Percentiles rank a stretch among this genome's conserved stretches.
phyloP scores from a whole-genome alignment of 2,329 filamentous ascomycete genomes.

The Camptophora hylomeconis region DNA sequence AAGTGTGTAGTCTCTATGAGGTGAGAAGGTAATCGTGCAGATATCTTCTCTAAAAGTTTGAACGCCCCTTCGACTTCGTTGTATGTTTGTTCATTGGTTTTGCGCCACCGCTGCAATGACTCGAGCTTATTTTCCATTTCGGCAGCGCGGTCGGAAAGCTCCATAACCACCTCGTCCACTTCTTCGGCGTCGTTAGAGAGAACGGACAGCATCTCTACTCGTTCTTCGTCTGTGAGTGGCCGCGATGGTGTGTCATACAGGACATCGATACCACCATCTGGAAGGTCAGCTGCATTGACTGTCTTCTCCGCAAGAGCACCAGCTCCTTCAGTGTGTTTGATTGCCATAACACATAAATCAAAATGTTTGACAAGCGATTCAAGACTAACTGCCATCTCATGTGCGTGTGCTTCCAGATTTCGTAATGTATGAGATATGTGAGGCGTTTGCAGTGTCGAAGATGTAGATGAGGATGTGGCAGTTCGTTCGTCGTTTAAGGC shows the following conservation, averaged over 20 bases:
- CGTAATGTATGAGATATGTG: constrained; percentile 43
- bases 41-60: constrained; percentile 53
- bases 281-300: constrained; percentile 38
- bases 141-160: constrained; percentile 60
- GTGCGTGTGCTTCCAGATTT: constrained; percentile 58
- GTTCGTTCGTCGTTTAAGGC: constrained; percentile 29
- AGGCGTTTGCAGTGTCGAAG: constrained; percentile 23
- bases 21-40: constrained; percentile 45
- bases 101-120: constrained; percentile 50
- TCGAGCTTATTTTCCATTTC: constrained; percentile 64
- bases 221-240: constrained; percentile 62
- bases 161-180: constrained; percentile 48
- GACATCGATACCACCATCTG: constrained; percentile 30
- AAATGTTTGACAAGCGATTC: constrained; percentile 77
- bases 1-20: constrained; percentile 35
- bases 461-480: constrained; percentile 15
- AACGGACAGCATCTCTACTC: constrained; percentile 70
- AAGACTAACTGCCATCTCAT: constrained; percentile 69
- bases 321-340: constrained; percentile 77
- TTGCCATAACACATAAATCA: constrained; percentile 81
- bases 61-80: constrained; percentile 48
- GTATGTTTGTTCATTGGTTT: constrained; percentile 43
- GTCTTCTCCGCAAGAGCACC: constrained; percentile 55
- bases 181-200: constrained; percentile 46
- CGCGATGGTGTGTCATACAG: constrained; percentile 41